Percentiles rank a stretch among this genome's conserved stretches.
Evolutionary conservation across 495 filamentous ascomycete genomes (phyloP).

Genomic region (Lindgomyces ingoldianus): DNA sequence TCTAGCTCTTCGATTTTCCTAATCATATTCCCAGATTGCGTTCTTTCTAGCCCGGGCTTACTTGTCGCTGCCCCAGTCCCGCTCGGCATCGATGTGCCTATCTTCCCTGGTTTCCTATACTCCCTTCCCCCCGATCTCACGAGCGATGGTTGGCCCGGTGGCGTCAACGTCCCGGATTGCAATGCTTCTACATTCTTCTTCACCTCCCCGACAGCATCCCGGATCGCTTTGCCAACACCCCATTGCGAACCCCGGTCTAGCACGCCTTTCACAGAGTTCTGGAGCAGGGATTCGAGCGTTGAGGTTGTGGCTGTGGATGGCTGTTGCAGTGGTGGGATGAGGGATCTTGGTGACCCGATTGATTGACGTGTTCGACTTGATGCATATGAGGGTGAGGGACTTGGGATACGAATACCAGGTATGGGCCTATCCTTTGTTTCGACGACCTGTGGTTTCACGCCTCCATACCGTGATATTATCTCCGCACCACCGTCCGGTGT

Average conservation of each 20-base stretch:
- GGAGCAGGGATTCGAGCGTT: constrained; percentile 74
- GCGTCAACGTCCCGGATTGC: constrained; percentile 47
- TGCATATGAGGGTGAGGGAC: constrained; percentile 6
- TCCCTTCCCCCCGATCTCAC: constrained; percentile 31
- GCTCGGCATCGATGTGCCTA: constrained; percentile 1
- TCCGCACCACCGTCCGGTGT: constrained; percentile 67
- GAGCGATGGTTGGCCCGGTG: constrained; percentile 21
- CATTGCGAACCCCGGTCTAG: constrained; percentile 81
- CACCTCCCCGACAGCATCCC: constrained; percentile 85
- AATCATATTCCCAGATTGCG: constrained; percentile 22
- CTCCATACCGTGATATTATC: constrained; percentile 82
- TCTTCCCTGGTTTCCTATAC: constrained; percentile 28
- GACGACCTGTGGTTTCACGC: constrained; percentile 44
- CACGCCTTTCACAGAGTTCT: constrained; percentile 82
- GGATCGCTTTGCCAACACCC: constrained; percentile 86
- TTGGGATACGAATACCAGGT: constrained; percentile 13
- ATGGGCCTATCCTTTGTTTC: constrained; percentile 20
- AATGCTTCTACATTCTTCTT: constrained; percentile 70
- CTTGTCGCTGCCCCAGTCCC: neutral
- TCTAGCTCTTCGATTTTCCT: constrained; percentile 56
- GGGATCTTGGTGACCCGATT: constrained; percentile 58
- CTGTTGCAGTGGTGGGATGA: constrained; percentile 50
- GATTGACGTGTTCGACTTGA: constrained; percentile 49
- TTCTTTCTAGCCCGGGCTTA: constrained; percentile 7
- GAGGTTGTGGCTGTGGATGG: constrained; percentile 49